These are phyloP conservation scores for Evernia prunastri DNA, from an alignment of 495 filamentous ascomycete species.

Conservation along the genomic window DNA sequence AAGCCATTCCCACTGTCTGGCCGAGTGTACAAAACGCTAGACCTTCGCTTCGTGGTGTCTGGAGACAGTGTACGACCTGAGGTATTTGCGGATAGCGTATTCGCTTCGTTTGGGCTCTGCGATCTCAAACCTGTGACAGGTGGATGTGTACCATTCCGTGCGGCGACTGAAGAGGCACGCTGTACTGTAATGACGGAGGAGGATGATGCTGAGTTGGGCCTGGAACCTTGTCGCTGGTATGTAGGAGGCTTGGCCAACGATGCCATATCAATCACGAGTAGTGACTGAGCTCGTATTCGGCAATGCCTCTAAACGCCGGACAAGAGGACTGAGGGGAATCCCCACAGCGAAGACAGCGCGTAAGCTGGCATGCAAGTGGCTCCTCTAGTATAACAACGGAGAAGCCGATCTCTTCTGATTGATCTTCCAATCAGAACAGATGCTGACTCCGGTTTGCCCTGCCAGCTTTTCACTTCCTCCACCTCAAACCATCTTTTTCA, in stretches of 20 bases:
- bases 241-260: slow-evolving; percentile 25
- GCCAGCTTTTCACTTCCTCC: slow-evolving; percentile 1
- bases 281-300: slow-evolving; percentile 1
- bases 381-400: neutral
- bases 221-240: slow-evolving; percentile 22
- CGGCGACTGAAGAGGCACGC: slow-evolving; percentile 23
- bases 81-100: slow-evolving; percentile 16
- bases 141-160: slow-evolving; percentile 22
- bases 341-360: slow-evolving; percentile 8
- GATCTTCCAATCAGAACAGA: neutral
- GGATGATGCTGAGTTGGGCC: slow-evolving; percentile 28
- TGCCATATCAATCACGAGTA: slow-evolving; percentile 17
- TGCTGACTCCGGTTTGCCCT: neutral
- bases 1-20: slow-evolving; percentile 41
- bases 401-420: neutral
- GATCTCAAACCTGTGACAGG: slow-evolving; percentile 21
- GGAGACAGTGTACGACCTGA: slow-evolving; percentile 23
- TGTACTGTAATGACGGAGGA: slow-evolving; percentile 28
- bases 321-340: slow-evolving; percentile 1
- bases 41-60: slow-evolving; percentile 22
- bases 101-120: slow-evolving; percentile 24
- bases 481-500: slow-evolving; percentile 12
- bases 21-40: slow-evolving; percentile 24
- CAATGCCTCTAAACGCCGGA: neutral
- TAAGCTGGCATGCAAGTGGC: slow-evolving; percentile 10